Conservation (phyloP, 257 asterid species). For the Nemophila menziesii region DNA sequence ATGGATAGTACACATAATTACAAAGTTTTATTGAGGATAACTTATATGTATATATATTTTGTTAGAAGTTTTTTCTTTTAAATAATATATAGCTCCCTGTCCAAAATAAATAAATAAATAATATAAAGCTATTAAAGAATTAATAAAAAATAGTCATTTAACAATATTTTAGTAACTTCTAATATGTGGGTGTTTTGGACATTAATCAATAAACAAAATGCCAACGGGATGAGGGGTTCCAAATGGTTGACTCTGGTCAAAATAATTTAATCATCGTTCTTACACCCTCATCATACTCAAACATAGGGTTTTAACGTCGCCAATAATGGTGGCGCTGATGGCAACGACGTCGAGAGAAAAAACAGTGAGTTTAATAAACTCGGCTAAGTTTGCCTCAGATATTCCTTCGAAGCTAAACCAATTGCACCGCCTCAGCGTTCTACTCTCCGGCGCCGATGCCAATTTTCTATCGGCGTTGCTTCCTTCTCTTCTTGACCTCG, state of each 20-base stretch:
- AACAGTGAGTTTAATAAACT: slow-evolving; percentile 35
- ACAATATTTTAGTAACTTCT: no score
- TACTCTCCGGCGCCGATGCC: slow-evolving; percentile 43
- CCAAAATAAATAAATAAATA: no score
- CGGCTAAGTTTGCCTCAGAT: slow-evolving; percentile 36
- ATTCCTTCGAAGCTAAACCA: slow-evolving; percentile 47
- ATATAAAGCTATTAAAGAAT: no score
- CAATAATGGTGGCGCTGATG: slow-evolving; percentile 40
- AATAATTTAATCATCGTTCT: neutral
- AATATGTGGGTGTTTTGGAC: no score
- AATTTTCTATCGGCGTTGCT: slow-evolving; percentile 34
- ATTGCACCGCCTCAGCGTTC: slow-evolving; percentile 48
- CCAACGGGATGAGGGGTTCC: no score
- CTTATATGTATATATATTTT: no score
- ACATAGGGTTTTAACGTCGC: slow-evolving; percentile 13
- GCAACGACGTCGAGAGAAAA: slow-evolving; percentile 39
- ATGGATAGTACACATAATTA: no score
- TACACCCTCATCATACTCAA: neutral
- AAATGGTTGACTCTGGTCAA: neutral
- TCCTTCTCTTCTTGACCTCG: slow-evolving; percentile 52
- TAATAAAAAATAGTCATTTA: no score
- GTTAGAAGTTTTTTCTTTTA: no score
- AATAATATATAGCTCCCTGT: no score
- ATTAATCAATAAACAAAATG: no score
- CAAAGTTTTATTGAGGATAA: no score